Base-by-base conservation (phyloP, 108 stramenopile genomes). In the Skeletonema marinoi region DNA sequence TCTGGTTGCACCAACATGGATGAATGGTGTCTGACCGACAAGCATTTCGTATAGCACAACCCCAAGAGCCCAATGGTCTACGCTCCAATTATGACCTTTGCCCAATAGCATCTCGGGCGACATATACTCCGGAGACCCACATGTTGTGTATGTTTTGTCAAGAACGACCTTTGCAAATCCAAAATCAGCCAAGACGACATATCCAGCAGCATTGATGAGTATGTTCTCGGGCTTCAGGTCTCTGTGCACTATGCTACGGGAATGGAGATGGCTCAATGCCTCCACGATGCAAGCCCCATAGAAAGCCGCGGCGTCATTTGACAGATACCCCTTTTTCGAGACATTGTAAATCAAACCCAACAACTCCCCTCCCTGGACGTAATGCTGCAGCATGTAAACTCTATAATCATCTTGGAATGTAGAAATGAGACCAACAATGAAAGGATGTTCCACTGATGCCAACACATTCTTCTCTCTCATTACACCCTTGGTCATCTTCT, bases 111-210 rank as follows among this genome's bases (percentile, higher is more conserved):
- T 88, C 74, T 96, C 95, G 0, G 95, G 95, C 4, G 92, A 91
- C 30, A 96, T 90, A 70, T 96, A 96, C 64, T 95, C 93, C 16
- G 94, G 94, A 14, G 86, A 85, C 10, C 92, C 92, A 71, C 90
- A 93, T 36, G 88, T 78, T 25, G 91, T 92, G 78, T 79, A 92
- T 5, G 91, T 88, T 50, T 87, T 87, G 65, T 86, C 92, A 42
- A 82, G 73, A n/a, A 96, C 69, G 38, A 87, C 75, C 81, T 95
- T 96, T 44, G 95, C 95, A 77, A 95, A 95, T 16, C 95, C 95
- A 66, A 96, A 90, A 71, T 96, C 95, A 42, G 92, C 89, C 46
- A 96, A 68, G 66, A 93, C 93, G 54, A 88, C 78, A 80, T 92
- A 96, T 11, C 94, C 90, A 32, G 77, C 64, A 30, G 66, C 68